Percentiles rank a stretch among this genome's conserved stretches.
Evolutionary conservation across 805 yeast genomes (phyloP).

Genomic region (Kazachstania africana): DNA sequence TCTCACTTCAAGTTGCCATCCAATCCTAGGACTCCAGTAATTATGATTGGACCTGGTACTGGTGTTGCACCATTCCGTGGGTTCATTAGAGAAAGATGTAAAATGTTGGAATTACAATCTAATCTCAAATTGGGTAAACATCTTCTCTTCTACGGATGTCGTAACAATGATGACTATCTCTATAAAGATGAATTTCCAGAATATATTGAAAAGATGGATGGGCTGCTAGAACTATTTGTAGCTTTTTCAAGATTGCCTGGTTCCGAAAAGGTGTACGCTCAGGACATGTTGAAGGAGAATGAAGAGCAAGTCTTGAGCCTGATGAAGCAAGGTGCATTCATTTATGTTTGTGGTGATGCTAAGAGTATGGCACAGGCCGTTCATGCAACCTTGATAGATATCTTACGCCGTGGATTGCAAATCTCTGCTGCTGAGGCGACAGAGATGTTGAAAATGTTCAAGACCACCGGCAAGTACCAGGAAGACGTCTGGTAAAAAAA

Average conservation of each 20-base stretch:
- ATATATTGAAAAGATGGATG: slow-evolving; percentile 51
- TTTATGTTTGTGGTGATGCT: slow-evolving; percentile 56
- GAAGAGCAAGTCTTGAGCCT: slow-evolving; percentile 30
- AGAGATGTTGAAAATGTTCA: slow-evolving; percentile 65
- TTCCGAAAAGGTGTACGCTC: slow-evolving; percentile 64
- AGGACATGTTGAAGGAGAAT: slow-evolving; percentile 54
- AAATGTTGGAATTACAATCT: slow-evolving; percentile 30
- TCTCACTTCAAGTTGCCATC: slow-evolving; percentile 90
- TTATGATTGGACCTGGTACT: slow-evolving; percentile 96
- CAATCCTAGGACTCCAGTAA: slow-evolving; percentile 76
- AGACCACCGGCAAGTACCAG: slow-evolving; percentile 80
- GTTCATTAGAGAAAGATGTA: slow-evolving; percentile 75
- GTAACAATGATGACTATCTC: slow-evolving; percentile 75
- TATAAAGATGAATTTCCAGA: slow-evolving; percentile 86
- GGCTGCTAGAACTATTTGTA: slow-evolving; percentile 55
- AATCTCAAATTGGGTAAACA: slow-evolving; percentile 52
- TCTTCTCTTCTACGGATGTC: slow-evolving; percentile 76
- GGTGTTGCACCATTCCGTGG: slow-evolving; percentile 99
- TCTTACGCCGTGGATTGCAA: slow-evolving; percentile 51
- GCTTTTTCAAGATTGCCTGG: slow-evolving; percentile 86
- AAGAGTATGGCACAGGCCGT: slow-evolving; percentile 71
- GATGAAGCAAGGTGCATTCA: slow-evolving; percentile 69
- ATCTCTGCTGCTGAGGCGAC: slow-evolving; percentile 58
- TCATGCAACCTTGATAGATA: slow-evolving; percentile 51
- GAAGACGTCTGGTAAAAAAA: slow-evolving; percentile 85